phyloP scores from a whole-genome alignment of 2,329 filamentous ascomycete species.

The Periconia macrospinosa region DNA sequence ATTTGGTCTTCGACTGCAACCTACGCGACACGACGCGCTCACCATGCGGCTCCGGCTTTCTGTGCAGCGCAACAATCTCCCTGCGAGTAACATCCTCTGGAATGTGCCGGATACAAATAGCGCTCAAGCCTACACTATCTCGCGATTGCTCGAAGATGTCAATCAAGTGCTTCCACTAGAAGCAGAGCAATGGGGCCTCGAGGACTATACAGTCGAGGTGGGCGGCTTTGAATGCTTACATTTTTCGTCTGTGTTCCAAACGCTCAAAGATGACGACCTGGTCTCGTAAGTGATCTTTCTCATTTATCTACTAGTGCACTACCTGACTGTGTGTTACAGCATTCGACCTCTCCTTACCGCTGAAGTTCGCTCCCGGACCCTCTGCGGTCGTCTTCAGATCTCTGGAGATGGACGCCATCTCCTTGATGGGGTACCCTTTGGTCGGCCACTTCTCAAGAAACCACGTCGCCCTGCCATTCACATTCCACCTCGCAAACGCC shows the following conservation, averaged over 20 bases:
- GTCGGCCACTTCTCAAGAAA: constrained; percentile 67
- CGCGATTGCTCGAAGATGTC: constrained; percentile 74
- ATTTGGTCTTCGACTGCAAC: background rate
- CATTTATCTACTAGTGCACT: constrained; percentile 3
- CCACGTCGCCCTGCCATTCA: constrained; percentile 66
- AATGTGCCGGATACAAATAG: constrained; percentile 36
- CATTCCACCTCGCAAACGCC: constrained; percentile 75
- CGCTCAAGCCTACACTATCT: constrained; percentile 59
- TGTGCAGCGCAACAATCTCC: constrained; percentile 41
- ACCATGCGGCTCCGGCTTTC: constrained; percentile 43
- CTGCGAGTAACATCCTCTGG: constrained; percentile 42
- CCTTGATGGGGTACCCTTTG: constrained; percentile 83
- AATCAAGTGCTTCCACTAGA: constrained; percentile 83
- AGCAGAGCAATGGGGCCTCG: constrained; percentile 78
- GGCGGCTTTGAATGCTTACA: constrained; percentile 82
- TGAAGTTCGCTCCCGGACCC: constrained; percentile 71
- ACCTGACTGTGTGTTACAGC: constrained; percentile 46
- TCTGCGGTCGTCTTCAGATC: constrained; percentile 82
- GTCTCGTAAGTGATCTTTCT: constrained; percentile 64
- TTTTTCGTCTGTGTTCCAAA: constrained; percentile 69
- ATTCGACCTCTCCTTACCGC: constrained; percentile 76
- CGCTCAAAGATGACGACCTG: constrained; percentile 82
- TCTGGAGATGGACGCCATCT: constrained; percentile 76
- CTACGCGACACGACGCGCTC: too few relatives aligned
- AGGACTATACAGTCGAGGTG: constrained; percentile 86